Conservation (phyloP, 352 stramenopile species). For the Pythium oligandrum region DNA sequence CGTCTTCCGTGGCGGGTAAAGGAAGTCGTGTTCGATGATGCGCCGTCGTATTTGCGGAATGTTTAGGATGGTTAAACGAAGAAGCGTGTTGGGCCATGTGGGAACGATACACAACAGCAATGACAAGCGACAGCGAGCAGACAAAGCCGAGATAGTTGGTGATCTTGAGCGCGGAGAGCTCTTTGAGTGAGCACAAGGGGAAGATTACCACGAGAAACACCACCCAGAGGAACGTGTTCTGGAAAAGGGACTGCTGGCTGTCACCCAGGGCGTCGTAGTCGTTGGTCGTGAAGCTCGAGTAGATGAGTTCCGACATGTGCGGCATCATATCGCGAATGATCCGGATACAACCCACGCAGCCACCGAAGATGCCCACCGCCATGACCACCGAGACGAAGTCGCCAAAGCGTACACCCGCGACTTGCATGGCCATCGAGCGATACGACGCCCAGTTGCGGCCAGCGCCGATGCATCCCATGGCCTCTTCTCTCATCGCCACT, state of each 20-base stretch:
- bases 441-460: conserved; percentile 11
- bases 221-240: conserved; percentile 12
- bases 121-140: conserved; percentile 20
- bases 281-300: not conserved
- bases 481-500: conserved; percentile 6
- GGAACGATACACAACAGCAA: conserved; percentile 16
- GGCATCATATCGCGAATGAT: conserved; percentile 22
- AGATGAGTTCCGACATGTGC: conserved; percentile 6
- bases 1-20: not conserved
- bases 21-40: too few species aligned
- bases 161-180: conserved; percentile 17
- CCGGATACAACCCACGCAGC: conserved; percentile 23
- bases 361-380: conserved; percentile 21
- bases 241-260: not conserved
- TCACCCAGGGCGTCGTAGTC: conserved; percentile 1
- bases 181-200: conserved; percentile 21
- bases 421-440: conserved; percentile 15
- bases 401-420: conserved; percentile 9
- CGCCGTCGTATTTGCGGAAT: too few species aligned
- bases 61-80: too few species aligned
- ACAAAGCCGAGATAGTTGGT: conserved; percentile 22
- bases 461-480: conserved; percentile 1
- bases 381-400: conserved; percentile 21
- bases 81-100: not conserved
- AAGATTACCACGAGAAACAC: conserved; percentile 18